Evolutionary conservation across 805 yeast species (phyloP).

Genomic region (Yamadazyma insecticola): DNA sequence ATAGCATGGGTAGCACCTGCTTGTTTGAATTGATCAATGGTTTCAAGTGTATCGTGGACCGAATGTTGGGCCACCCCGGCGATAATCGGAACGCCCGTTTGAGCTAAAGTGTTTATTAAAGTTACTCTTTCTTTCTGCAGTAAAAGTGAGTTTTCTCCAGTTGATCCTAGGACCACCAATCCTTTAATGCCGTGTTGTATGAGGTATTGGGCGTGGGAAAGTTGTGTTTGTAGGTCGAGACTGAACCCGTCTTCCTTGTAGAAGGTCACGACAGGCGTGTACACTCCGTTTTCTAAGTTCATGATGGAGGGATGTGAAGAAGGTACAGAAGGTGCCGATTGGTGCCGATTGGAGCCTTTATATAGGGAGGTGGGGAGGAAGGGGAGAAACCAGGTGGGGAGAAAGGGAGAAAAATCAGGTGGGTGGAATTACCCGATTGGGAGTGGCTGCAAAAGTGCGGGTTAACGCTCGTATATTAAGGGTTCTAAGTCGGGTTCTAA

Average conservation of each 20-base stretch:
- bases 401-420: no score
- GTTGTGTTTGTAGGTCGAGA: slow-evolving; percentile 42
- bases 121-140: slow-evolving; percentile 39
- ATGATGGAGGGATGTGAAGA: no score
- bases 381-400: no score
- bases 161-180: slow-evolving; percentile 45
- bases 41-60: slow-evolving; percentile 41
- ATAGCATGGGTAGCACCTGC: slow-evolving; percentile 37
- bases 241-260: slow-evolving; percentile 38
- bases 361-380: no score
- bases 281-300: slow-evolving; percentile 40
- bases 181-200: slow-evolving; percentile 43
- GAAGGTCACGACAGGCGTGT: slow-evolving; percentile 52
- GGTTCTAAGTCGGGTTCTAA: slow-evolving; percentile 1
- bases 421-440: no score
- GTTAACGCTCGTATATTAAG: no score
- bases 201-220: slow-evolving; percentile 39
- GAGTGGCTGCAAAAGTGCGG: no score
- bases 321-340: no score
- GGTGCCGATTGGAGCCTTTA: no score
- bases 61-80: slow-evolving; percentile 47
- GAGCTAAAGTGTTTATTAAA: slow-evolving; percentile 28
- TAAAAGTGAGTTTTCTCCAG: slow-evolving; percentile 50
- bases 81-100: slow-evolving; percentile 31
- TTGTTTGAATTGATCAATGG: slow-evolving; percentile 23